Evolutionary conservation across 2,329 filamentous ascomycete species (phyloP).

Genomic region (Ophiocordyceps unilateralis): DNA sequence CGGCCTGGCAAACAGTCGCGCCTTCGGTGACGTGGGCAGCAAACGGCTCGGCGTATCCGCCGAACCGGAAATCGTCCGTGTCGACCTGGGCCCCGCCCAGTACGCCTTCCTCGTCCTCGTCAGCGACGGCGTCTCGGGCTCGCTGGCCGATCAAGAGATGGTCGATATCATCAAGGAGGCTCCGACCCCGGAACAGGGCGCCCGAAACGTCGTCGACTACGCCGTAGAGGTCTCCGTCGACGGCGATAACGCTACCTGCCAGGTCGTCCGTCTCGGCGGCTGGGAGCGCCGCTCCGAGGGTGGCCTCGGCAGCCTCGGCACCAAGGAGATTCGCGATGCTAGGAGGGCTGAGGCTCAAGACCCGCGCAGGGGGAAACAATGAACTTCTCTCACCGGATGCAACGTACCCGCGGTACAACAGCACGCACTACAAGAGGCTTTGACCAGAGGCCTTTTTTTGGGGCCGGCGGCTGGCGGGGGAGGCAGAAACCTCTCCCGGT

Average conservation of each 20-base stretch:
- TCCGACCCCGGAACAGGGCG: conserved; percentile 72
- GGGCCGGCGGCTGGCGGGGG: no score
- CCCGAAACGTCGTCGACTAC: conserved; percentile 64
- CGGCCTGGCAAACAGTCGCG: conserved; percentile 80
- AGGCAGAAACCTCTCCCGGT: no score
- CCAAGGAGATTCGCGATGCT: conserved; percentile 79
- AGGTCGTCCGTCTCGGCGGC: conserved; percentile 49
- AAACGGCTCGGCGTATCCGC: conserved; percentile 91
- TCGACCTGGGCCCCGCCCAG: conserved; percentile 67
- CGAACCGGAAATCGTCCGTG: conserved; percentile 70
- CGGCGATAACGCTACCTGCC: conserved; percentile 53
- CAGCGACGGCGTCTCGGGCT: conserved; percentile 76
- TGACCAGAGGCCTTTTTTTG: no score
- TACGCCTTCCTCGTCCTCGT: conserved; percentile 82
- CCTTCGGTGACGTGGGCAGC: conserved; percentile 81
- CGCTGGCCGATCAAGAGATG: conserved; percentile 81
- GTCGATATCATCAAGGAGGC: conserved; percentile 93
- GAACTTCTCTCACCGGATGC: no score
- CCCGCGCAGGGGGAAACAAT: conserved; percentile 58
- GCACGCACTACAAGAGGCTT: no score
- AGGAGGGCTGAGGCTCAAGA: conserved; percentile 65
- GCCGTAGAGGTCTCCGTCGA: conserved; percentile 64
- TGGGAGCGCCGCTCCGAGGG: conserved; percentile 66
- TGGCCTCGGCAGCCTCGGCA: conserved; percentile 74
- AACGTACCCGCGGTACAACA: no score